Evolutionary conservation across 306 rosid genomes (phyloP), one percentile per base, ranked within the genome.

Genomic region (Adenanthera pavonina): DNA sequence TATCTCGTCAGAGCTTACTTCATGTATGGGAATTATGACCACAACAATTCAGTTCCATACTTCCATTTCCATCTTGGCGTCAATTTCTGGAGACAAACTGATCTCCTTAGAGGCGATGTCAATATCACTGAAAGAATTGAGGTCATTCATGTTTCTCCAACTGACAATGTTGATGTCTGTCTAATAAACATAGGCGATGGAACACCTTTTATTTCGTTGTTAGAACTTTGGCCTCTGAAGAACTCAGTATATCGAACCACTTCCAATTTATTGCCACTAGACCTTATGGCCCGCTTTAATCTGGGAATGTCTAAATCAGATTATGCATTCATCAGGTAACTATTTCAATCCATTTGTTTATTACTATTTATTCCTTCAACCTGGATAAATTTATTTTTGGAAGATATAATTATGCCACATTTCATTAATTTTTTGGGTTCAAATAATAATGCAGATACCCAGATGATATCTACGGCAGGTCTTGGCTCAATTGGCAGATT

Each of bases 1-100:
- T 88, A 86, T 60, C 64, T 88, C 67, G 76, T 90, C 20, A 48
- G 89, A 69, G 86, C 89, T 47, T 30, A 44, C 7, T 90, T 86
- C 62, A n/a, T 4, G 19, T 56, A 56, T 7, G 62, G 62, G 19
- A 56, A 56, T 12, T 56, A 56, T 56, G 65, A 59, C 65, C 0
- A 10, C 13, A 25, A 20, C 3, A 9, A 25, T 59, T 25, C 8
- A 7, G 9, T 30, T 59, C 65, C 65, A 8, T 2, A 0, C 13
- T 59, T 59, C 20, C 0, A 59, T 3, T 0, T 59, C 36, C 6
- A 59, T 8, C 65, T 59, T 2, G 35, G 65, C 2, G 35, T 9
- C 6, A 19, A 8, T 25, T 20, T 19, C 20, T 59, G 65, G 65
- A 25, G 5, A 20, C 20, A 12, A 20, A 17, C 16, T 16, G 25